Conservation (phyloP, 179 eudicot genomes). For the Gypsophila paniculata region DNA sequence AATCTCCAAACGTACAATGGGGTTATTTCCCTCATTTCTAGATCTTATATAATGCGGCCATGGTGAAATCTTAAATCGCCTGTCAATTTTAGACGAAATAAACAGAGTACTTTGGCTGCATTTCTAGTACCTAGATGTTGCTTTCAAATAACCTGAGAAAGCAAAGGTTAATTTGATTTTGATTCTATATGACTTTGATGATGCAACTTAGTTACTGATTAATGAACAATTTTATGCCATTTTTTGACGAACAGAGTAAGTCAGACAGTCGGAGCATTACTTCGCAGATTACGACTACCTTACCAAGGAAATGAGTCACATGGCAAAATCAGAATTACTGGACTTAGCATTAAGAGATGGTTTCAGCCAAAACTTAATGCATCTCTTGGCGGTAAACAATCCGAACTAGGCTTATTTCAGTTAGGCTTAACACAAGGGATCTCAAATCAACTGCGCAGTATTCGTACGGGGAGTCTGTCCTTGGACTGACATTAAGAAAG, state of each 20-base stretch:
- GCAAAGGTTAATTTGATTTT: not conserved
- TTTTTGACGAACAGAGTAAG: constrained; percentile 53
- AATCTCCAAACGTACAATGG: too few species aligned
- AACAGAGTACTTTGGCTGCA: not conserved
- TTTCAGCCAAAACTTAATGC: constrained; percentile 60
- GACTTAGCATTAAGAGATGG: constrained; percentile 70
- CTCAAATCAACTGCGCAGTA: constrained; percentile 63
- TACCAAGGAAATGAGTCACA: constrained; percentile 77
- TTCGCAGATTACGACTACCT: constrained; percentile 68
- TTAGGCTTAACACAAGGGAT: constrained; percentile 56
- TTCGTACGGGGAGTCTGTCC: constrained; percentile 67
- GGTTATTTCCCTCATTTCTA: too few species aligned
- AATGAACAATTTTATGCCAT: constrained; percentile 9
- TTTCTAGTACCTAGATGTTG: not conserved
- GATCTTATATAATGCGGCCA: too few species aligned
- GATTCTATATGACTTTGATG: not conserved
- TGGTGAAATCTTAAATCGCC: too few species aligned
- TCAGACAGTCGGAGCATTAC: constrained; percentile 71
- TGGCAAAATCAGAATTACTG: constrained; percentile 77
- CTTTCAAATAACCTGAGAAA: not conserved
- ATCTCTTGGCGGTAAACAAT: constrained; percentile 37
- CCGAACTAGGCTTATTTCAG: constrained; percentile 44
- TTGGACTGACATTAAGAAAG: constrained; percentile 39
- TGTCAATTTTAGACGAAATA: not conserved
- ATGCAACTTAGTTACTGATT: not conserved